These are phyloP conservation scores for Elsinoe batatas DNA, from an alignment of 2,329 filamentous ascomycete genomes.

Conservation along the genomic window DNA sequence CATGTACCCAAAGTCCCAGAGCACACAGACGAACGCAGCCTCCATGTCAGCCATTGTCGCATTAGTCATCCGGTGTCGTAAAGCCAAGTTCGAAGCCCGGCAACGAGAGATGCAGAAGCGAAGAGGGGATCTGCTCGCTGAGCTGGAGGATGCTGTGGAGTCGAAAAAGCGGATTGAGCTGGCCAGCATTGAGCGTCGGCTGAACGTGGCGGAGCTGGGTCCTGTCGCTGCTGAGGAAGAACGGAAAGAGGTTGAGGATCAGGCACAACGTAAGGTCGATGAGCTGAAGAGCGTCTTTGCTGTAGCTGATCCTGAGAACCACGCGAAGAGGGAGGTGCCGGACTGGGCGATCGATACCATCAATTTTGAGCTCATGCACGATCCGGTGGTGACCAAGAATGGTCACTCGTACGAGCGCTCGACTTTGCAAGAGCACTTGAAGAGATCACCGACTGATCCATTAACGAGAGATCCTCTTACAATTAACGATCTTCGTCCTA, in stretches of 20 bases:
- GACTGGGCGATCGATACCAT: conserved; percentile 72
- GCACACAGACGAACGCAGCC: conserved; percentile 31
- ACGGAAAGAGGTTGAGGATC: conserved; percentile 34
- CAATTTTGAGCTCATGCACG: conserved; percentile 60
- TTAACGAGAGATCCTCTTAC: conserved; percentile 67
- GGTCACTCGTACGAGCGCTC: conserved; percentile 85
- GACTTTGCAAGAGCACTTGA: conserved; percentile 76
- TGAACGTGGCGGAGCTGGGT: conserved; percentile 30
- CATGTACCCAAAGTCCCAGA: conserved; percentile 46
- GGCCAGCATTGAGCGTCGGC: conserved; percentile 21
- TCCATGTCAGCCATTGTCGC: conserved; percentile 46
- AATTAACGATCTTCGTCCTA: conserved; percentile 63
- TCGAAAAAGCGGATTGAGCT: conserved; percentile 38
- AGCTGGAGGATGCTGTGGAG: conserved; percentile 47
- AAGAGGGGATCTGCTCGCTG: conserved; percentile 48
- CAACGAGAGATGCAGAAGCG: conserved; percentile 54
- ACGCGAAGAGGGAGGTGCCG: conserved; percentile 50
- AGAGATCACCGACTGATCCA: conserved; percentile 65
- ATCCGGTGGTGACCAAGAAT: conserved; percentile 57
- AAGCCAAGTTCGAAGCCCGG: conserved; percentile 69
- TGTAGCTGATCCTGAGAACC: conserved; percentile 36
- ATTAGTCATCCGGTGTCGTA: conserved; percentile 71
- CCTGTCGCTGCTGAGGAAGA: conserved; percentile 39
- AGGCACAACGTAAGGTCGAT: conserved; percentile 32
- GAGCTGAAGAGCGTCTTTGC: conserved; percentile 39